Conservation (phyloP, 768 basidiomycete genomes). For the Psilocybe cyanescens region DNA sequence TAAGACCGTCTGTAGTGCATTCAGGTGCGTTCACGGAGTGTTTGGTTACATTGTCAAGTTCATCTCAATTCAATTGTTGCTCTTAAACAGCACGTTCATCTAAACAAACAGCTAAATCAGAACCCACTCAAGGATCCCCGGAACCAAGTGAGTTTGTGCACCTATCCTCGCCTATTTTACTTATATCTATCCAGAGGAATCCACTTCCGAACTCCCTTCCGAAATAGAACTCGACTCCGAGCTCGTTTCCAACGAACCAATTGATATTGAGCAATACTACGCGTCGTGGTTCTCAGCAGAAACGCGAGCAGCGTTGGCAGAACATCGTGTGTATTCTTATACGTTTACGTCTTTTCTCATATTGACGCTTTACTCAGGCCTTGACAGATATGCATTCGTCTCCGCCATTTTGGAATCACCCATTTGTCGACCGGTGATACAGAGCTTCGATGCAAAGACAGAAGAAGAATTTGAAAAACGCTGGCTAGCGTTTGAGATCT, state of each 20-base stretch:
- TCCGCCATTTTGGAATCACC: slow-evolving; percentile 16
- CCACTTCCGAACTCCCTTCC: neutral
- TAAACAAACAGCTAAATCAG: neutral
- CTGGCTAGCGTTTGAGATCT: slow-evolving; percentile 24
- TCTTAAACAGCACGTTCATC: neutral
- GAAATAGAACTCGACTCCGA: neutral
- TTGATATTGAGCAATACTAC: slow-evolving; percentile 20
- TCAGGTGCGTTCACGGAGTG: neutral
- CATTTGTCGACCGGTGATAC: neutral
- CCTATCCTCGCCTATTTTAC: neutral
- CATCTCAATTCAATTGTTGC: neutral
- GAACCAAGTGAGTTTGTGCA: neutral
- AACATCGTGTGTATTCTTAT: slow-evolving; percentile 8
- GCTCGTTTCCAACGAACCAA: neutral
- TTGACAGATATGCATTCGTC: slow-evolving; percentile 25
- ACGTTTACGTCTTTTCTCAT: neutral
- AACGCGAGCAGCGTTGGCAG: slow-evolving; percentile 7
- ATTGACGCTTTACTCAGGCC: slow-evolving; percentile 10
- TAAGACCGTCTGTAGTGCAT: neutral
- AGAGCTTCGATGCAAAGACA: slow-evolving; percentile 10
- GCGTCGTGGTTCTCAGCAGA: slow-evolving; percentile 19
- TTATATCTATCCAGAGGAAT: neutral
- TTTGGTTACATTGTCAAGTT: neutral
- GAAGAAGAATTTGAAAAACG: slow-evolving; percentile 26
- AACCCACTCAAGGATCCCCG: neutral